A percentile compares a stretch with the other conserved stretches of the same genome.
These are phyloP conservation scores for Neospermospora avenae DNA, from an alignment of 2,329 filamentous ascomycete genomes.

Conservation along the genomic window DNA sequence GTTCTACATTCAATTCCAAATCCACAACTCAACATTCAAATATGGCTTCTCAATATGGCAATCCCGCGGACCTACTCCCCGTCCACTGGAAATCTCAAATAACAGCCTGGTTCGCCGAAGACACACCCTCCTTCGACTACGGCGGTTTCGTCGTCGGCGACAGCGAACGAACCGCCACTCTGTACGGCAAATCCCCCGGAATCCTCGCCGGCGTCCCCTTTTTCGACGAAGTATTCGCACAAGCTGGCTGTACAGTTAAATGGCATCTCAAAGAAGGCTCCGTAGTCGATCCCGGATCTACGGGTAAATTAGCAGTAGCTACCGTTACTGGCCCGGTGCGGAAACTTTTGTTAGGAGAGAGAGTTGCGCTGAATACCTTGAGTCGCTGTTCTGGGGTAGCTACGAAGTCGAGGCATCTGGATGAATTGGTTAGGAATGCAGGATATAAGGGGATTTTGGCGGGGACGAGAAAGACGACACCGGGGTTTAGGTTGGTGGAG, in stretches of 20 bases:
- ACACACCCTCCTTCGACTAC: conserved; percentile 95
- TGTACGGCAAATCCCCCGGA: conserved; percentile 70
- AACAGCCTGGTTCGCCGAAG: conserved; percentile 86
- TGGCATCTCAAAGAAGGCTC: conserved; percentile 82
- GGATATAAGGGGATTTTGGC: conserved; percentile 85
- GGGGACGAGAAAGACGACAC: conserved; percentile 94
- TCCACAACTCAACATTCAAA: not conserved
- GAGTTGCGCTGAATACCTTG: conserved; percentile 87
- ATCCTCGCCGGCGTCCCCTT: conserved; percentile 91
- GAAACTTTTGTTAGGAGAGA: conserved; percentile 76
- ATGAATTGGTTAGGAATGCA: conserved; percentile 54
- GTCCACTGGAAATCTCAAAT: conserved; percentile 80
- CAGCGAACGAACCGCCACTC: conserved; percentile 56
- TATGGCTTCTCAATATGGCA: conserved; percentile 46
- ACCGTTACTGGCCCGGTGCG: conserved; percentile 83
- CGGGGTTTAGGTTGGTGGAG: conserved; percentile 90
- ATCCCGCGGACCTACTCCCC: conserved; percentile 72
- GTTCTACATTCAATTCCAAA: not conserved
- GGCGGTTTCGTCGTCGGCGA: conserved; percentile 94
- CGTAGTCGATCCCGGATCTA: conserved; percentile 55
- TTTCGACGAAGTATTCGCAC: conserved; percentile 87
- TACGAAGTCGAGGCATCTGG: conserved; percentile 57
- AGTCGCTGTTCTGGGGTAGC: conserved; percentile 91
- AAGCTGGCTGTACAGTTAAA: conserved; percentile 86
- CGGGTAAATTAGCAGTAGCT: conserved; percentile 60